Evolutionary conservation across 164 flowering plant species (phyloP).

Genomic region (Annona cherimola): DNA sequence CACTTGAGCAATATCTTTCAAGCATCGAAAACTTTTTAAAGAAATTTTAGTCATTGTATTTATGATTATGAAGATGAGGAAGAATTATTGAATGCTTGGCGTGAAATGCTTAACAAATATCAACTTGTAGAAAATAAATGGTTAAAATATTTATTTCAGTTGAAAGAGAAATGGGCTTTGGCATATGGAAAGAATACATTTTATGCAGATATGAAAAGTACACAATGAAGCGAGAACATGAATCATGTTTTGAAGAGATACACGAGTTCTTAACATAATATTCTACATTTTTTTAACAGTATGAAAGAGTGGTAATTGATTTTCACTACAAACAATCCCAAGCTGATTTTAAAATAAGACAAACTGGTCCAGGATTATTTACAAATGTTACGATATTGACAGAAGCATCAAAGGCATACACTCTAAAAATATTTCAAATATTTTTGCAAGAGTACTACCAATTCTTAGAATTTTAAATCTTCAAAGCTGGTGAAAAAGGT

Average conservation of each 20-base stretch:
- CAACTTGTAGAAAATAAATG: neutral
- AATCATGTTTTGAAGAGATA: neutral
- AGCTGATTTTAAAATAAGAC: neutral
- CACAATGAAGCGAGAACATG: slow-evolving; percentile 1
- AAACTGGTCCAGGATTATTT: neutral
- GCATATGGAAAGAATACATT: slow-evolving; percentile 1
- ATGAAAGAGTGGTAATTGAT: neutral
- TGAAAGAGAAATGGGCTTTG: slow-evolving; percentile 8
- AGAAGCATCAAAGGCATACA: slow-evolving; percentile 2
- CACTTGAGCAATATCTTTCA: neutral
- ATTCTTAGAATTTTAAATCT: too few relatives aligned
- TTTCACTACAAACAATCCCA: neutral
- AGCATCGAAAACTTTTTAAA: neutral
- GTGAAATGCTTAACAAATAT: slow-evolving; percentile 2
- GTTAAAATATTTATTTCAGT: neutral
- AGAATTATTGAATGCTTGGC: slow-evolving; percentile 2
- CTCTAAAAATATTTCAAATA: neutral
- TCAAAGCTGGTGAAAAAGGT: too few relatives aligned
- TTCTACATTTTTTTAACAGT: neutral
- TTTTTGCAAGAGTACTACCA: slow-evolving; percentile 2
- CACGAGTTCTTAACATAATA: neutral
- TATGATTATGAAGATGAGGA: neutral
- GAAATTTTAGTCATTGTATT: neutral
- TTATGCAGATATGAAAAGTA: neutral
- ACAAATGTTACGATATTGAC: neutral